Evolutionary conservation across 1,284 basidiomycete species (phyloP).

Genomic region (Cerrena zonata): DNA sequence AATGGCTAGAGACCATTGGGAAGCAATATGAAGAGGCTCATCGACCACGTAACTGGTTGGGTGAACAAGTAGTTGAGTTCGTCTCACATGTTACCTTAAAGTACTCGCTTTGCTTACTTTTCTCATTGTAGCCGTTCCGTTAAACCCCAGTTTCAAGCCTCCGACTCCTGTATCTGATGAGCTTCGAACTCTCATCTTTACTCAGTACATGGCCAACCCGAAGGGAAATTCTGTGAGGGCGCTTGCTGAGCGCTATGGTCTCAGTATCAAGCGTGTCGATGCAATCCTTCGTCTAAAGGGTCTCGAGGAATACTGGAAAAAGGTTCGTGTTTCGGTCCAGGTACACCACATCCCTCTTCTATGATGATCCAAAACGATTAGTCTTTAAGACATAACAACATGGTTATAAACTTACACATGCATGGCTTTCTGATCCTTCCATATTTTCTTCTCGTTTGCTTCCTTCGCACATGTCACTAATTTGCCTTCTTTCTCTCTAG

Average conservation of each 20-base stretch:
- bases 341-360: conserved; percentile 13
- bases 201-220: conserved; percentile 53
- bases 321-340: conserved; percentile 45
- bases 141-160: conserved; percentile 76
- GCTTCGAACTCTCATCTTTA: conserved; percentile 50
- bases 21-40: conserved; percentile 34
- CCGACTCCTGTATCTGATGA: conserved; percentile 66
- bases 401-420: conserved; percentile 53
- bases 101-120: conserved; percentile 12
- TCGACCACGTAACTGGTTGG: conserved; percentile 52
- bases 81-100: conserved; percentile 16
- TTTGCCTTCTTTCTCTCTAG: not conserved
- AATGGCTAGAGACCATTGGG: conserved; percentile 35
- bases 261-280: conserved; percentile 72
- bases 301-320: conserved; percentile 60
- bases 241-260: conserved; percentile 53
- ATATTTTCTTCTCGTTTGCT: conserved; percentile 15
- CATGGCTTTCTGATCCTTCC: conserved; percentile 41
- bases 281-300: conserved; percentile 77
- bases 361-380: conserved; percentile 77
- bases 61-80: conserved; percentile 49
- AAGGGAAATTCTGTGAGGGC: conserved; percentile 50
- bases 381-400: conserved; percentile 74
- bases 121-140: conserved; percentile 59
- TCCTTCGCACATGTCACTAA: conserved; percentile 14